A percentile compares a stretch with the other conserved stretches of the same genome.
These are phyloP conservation scores for Trypanosoma lewisi DNA, from an alignment of 208 protist genomes.

Conservation along the genomic window DNA sequence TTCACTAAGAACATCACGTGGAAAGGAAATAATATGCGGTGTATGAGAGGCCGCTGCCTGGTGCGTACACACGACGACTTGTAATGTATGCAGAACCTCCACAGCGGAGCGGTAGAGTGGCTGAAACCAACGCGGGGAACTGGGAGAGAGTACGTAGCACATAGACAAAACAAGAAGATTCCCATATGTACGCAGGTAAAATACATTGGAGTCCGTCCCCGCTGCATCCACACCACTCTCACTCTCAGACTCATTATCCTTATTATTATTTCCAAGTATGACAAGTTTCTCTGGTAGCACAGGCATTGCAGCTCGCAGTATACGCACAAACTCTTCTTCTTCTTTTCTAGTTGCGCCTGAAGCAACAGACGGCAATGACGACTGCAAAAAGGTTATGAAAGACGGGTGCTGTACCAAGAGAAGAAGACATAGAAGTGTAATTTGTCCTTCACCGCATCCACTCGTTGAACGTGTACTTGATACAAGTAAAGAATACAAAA, in stretches of 20 bases:
- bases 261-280: neutral
- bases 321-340: constrained; percentile 9
- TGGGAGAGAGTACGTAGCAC: constrained; percentile 23
- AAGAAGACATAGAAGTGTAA: constrained; percentile 24
- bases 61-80: constrained; percentile 8
- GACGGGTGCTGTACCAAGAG: constrained; percentile 3
- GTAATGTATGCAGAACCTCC: constrained; percentile 21
- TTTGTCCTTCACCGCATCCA: constrained; percentile 21
- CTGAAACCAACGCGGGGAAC: constrained; percentile 14
- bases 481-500: constrained; percentile 17
- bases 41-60: too few relatives aligned
- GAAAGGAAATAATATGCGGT: neutral
- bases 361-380: constrained; percentile 3
- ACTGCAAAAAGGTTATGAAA: constrained; percentile 11
- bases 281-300: constrained; percentile 14
- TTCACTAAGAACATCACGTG: constrained; percentile 7
- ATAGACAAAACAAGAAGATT: constrained; percentile 23
- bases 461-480: neutral
- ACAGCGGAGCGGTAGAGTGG: constrained; percentile 17
- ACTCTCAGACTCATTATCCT: neutral
- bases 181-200: constrained; percentile 18
- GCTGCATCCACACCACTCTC: too few relatives aligned
- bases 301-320: constrained; percentile 17
- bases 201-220: neutral
- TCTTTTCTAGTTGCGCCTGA: constrained; percentile 1